These are phyloP conservation scores for Lactarius tabidus DNA, from an alignment of 768 basidiomycete genomes.

Conservation along the genomic window DNA sequence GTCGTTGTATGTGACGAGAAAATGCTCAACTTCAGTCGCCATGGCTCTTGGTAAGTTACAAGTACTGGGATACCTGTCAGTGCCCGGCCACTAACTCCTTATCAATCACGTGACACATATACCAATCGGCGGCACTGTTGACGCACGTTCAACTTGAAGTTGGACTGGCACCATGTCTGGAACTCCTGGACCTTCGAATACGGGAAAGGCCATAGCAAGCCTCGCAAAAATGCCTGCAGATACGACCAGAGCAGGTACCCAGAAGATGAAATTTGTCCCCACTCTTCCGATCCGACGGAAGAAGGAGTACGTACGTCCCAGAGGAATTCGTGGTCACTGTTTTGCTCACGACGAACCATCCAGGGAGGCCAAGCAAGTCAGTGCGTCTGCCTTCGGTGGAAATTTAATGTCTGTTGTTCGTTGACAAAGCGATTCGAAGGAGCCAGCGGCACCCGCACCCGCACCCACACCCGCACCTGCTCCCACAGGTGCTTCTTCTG, in stretches of 20 bases:
- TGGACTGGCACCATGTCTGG: conserved; percentile 16
- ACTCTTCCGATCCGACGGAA: conserved; percentile 70
- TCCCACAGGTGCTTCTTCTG: conserved; percentile 35
- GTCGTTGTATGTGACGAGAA: conserved; percentile 83
- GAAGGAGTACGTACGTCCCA: conserved; percentile 69
- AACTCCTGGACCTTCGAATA: conserved; percentile 27
- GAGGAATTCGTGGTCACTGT: conserved; percentile 26
- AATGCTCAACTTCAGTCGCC: conserved; percentile 48
- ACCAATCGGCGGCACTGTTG: background rate
- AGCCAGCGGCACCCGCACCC: conserved; percentile 36
- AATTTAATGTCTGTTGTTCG: background rate
- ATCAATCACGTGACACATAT: background rate
- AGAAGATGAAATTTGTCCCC: conserved; percentile 78
- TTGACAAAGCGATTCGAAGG: conserved; percentile 37
- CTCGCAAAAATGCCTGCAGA: conserved; percentile 67
- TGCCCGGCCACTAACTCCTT: too few species aligned
- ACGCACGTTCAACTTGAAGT: background rate
- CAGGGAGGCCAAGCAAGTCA: conserved; percentile 61
- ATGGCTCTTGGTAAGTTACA: conserved; percentile 13
- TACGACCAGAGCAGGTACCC: conserved; percentile 68
- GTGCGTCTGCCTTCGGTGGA: background rate
- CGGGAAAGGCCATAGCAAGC: conserved; percentile 67
- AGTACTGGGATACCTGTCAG: too few species aligned
- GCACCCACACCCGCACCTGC: conserved; percentile 24
- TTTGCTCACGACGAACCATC: conserved; percentile 13